Base-by-base conservation (phyloP, 129 eudicot genomes). In the Chrysanthemum seticuspe region DNA sequence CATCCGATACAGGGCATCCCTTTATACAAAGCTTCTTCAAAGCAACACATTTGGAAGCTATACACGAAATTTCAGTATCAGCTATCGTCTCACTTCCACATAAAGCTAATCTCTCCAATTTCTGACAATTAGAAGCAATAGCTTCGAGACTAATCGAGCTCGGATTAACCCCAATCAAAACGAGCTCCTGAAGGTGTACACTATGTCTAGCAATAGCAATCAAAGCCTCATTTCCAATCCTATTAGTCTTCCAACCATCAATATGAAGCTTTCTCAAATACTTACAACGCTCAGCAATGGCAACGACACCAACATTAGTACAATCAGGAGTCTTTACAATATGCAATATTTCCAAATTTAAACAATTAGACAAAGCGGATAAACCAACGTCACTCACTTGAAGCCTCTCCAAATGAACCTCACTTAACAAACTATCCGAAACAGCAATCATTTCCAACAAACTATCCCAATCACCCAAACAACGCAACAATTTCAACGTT, bases 381-480 rank as follows among this genome's bases (percentile, higher is more conserved):
- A 80, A 68, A 11, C 80, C 84, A 1, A 18, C 44, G 49, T 80
- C 84, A 7, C 80, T 80, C 62, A 75, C 80, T 44, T 80, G 84
- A 70, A 80, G 56, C 16, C 84, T 69, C 77, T 80, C 6, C 6
- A 80, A 48, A 60, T 81, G 82, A 8, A 81, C 77, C 61, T 81
- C 85, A 36, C 47, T 54, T 36, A 81, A 62, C 18, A 59, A 65
- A 67, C 23, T 71, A 61, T 72, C 70, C 4, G 77, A 53, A 45
- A 6, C 75, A 0, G 83, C 75, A 7, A 82, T 25, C 48, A 45
- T 57, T 80, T 84, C 88, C 74, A 87, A 58, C 4, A 84, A 47
- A 15, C 76, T 63, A 72, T 87, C 92, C 92, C 89, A 87, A 62
- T 87, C 87, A 14, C 92, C 92, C 56, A 82, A 70, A 55, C 92